These are phyloP conservation scores for Aureobasidium sp. DNA, from an alignment of 2,329 filamentous ascomycete genomes.

Conservation along the genomic window DNA sequence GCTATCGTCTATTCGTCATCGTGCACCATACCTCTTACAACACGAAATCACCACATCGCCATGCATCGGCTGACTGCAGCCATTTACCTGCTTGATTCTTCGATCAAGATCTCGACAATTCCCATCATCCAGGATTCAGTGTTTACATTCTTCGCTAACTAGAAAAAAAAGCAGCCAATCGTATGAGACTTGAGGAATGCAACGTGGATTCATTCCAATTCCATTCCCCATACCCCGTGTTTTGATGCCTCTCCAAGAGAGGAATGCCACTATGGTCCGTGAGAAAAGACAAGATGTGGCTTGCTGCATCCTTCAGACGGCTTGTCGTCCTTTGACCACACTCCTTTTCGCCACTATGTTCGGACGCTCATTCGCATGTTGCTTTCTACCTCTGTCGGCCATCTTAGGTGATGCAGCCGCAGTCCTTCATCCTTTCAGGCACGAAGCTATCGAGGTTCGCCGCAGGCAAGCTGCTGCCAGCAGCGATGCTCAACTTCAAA, in stretches of 20 bases:
- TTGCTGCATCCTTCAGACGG: not conserved
- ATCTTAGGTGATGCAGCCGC: conserved; percentile 16
- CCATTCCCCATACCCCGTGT: conserved; percentile 8
- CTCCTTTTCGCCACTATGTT: not conserved
- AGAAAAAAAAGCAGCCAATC: no score
- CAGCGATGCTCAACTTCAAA: conserved; percentile 14
- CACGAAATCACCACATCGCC: not conserved
- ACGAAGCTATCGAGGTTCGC: conserved; percentile 26
- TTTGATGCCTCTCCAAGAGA: not conserved
- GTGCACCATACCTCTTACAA: not conserved
- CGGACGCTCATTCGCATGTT: not conserved
- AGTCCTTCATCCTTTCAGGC: conserved; percentile 23
- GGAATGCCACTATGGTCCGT: not conserved
- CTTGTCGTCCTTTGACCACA: not conserved
- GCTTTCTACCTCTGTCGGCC: not conserved
- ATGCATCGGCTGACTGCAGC: not conserved
- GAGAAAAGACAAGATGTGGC: conserved; percentile 9
- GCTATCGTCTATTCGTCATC: not conserved
- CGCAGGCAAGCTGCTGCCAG: conserved; percentile 21
- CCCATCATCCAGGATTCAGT: not conserved
- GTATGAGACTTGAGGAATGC: not conserved
- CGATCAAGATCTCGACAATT: not conserved
- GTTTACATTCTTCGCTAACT: not conserved
- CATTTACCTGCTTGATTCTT: not conserved
- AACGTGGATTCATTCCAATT: not conserved